Percentiles rank a stretch among this genome's conserved stretches.
Evolutionary conservation across 768 basidiomycete species (phyloP).

Genomic region (Boletus edulis): DNA sequence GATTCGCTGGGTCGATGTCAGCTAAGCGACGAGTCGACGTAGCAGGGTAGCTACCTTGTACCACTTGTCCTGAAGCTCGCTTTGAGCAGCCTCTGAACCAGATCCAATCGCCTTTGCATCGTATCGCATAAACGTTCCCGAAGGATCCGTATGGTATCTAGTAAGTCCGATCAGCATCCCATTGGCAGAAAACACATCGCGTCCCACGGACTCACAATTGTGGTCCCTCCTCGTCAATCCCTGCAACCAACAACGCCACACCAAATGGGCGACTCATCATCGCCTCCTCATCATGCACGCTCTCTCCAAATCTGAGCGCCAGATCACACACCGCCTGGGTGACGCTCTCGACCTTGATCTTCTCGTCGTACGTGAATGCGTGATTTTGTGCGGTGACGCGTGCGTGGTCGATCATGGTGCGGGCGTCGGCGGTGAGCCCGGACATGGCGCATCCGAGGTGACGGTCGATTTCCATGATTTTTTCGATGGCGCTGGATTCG

Average conservation of each 20-base stretch:
- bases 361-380: slow-evolving; percentile 94
- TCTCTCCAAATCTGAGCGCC: slow-evolving; percentile 96
- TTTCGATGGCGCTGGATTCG: slow-evolving; percentile 94
- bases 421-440: slow-evolving; percentile 93
- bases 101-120: slow-evolving; percentile 99
- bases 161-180: slow-evolving; percentile 5
- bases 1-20: slow-evolving; percentile 68
- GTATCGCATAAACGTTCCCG: slow-evolving; percentile 94
- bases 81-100: slow-evolving; percentile 96
- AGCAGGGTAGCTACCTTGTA: slow-evolving; percentile 61
- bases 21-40: background rate
- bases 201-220: slow-evolving; percentile 69
- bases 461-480: slow-evolving; percentile 98
- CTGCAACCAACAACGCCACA: slow-evolving; percentile 96
- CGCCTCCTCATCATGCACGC: slow-evolving; percentile 97
- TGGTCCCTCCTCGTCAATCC: slow-evolving; percentile 92
- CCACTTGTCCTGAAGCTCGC: slow-evolving; percentile 96
- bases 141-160: slow-evolving; percentile 98
- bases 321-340: slow-evolving; percentile 99
- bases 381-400: slow-evolving; percentile 96
- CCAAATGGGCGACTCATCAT: slow-evolving; percentile 99
- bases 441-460: slow-evolving; percentile 99
- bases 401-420: slow-evolving; percentile 99
- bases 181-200: background rate
- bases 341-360: slow-evolving; percentile 94